Base-by-base conservation (phyloP, 768 basidiomycete genomes). In the Tulasnella sp. region DNA sequence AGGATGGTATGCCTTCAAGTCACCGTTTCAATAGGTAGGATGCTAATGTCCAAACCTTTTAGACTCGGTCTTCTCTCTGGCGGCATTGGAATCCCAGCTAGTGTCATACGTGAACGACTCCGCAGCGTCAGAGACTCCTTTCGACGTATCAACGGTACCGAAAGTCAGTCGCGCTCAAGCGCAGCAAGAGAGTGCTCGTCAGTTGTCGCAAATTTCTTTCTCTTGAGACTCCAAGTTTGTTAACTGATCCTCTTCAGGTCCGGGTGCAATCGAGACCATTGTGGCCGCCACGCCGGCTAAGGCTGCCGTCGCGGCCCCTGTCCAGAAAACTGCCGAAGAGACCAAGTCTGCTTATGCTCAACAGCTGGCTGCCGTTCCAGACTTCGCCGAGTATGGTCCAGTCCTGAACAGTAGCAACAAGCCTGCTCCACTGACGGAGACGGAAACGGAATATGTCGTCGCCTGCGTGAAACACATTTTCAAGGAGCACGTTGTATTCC, bases 371-470 rank as follows among this genome's bases (percentile, higher is more conserved):
- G 92, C 92, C 73, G 90, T 99, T 36, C 91, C 96, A 29, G 93
- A 98, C 80, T 89, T 99, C 77, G 88, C 88, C 5, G 84, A 86
- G 9, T 99, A 97, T 82, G 97, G 97, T 12, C 83, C 91, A 70
- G 89, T 97, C 71, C 86, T 96, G 81, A 94, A 91, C 84, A 98
- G 94, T 86, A 93, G 89, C 78, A 79, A 87, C 45, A 93, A 90
- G 79, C 90, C 92, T 14, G 84, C 87, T 31, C 93, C 91, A 78
- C 89, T 99, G 76, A 99, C 97, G 17, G 97, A 99, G 84, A 92
- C 89, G 80, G 97, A 98, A 84, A 99, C 96, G 4, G 97, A 99
- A 84, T 99, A 99, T 82, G 95, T 97, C 81, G 97, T 98, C 68
- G 90, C 92, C 12, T 94, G 93, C 80, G 93, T 97, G 83, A 99